Percentiles rank a stretch among this genome's conserved stretches.
Conservation (phyloP, 352 stramenopile genomes). For the Pythium apleroticum region DNA sequence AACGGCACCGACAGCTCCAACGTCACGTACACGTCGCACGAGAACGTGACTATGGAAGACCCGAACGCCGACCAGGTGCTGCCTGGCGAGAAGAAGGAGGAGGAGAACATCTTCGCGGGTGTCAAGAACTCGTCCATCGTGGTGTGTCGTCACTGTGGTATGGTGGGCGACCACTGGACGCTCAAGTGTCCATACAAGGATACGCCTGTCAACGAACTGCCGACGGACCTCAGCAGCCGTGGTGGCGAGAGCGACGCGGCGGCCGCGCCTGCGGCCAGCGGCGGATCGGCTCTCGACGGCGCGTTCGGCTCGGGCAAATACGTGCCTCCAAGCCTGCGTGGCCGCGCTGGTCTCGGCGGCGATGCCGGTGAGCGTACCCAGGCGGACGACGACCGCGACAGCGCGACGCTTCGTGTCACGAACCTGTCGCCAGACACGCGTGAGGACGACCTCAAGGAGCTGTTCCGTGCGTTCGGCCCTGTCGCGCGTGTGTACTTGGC, state of each 20-base stretch:
- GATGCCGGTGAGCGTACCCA: slow-evolving; percentile 31
- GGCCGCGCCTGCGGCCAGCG: slow-evolving; percentile 30
- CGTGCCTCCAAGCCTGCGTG: slow-evolving; percentile 81
- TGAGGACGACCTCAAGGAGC: slow-evolving; percentile 97
- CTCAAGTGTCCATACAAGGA: slow-evolving; percentile 92
- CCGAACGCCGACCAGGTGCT: slow-evolving; percentile 86
- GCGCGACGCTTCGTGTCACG: slow-evolving; percentile 96
- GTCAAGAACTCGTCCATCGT: slow-evolving; percentile 90
- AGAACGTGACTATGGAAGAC: slow-evolving; percentile 81
- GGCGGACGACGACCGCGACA: slow-evolving; percentile 69
- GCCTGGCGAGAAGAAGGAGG: slow-evolving; percentile 87
- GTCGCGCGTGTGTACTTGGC: slow-evolving; percentile 97
- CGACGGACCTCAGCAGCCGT: slow-evolving; percentile 62
- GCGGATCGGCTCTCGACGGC: slow-evolving; percentile 57
- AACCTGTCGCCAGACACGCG: slow-evolving; percentile 99
- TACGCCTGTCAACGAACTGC: slow-evolving; percentile 76
- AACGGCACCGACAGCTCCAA: slow-evolving; percentile 77
- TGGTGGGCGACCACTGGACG: slow-evolving; percentile 90
- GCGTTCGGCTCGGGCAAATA: slow-evolving; percentile 87
- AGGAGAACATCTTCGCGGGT: slow-evolving; percentile 85
- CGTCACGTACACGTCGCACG: slow-evolving; percentile 85
- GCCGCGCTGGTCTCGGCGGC: slow-evolving; percentile 42
- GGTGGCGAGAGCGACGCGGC: slow-evolving; percentile 30
- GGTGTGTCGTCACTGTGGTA: slow-evolving; percentile 88
- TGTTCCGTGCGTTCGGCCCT: slow-evolving; percentile 97